These are phyloP conservation scores for Fusarium cyanostomum DNA, from an alignment of 2,329 filamentous ascomycete genomes.

Conservation along the genomic window DNA sequence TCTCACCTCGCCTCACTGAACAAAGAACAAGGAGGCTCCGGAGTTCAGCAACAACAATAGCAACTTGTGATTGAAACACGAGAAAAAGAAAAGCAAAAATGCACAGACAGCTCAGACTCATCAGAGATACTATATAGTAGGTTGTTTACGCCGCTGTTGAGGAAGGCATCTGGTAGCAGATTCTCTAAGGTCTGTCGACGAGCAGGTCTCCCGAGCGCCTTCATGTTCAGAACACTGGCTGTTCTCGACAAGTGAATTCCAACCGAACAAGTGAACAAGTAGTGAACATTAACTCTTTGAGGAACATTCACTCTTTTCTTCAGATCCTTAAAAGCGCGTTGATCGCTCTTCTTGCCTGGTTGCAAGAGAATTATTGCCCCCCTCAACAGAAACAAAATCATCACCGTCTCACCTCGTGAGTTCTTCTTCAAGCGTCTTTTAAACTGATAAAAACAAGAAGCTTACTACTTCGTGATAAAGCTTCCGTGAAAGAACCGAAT, in stretches of 20 bases:
- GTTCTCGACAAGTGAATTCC: conserved; percentile 10
- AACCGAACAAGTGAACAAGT: not conserved
- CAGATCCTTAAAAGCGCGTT: conserved; percentile 4
- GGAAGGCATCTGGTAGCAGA: not conserved
- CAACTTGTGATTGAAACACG: conserved; percentile 14
- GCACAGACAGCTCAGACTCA: not conserved
- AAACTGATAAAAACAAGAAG: too few species aligned
- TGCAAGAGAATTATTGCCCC: not conserved
- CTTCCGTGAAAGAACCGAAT: not conserved
- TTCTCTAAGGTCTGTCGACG: not conserved
- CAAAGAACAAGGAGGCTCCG: conserved; percentile 19
- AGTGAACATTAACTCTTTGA: not conserved
- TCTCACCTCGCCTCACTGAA: not conserved
- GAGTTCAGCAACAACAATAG: conserved; percentile 6
- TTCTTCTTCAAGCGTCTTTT: not conserved
- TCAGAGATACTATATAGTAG: not conserved
- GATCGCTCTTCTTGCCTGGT: conserved; percentile 3
- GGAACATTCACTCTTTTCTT: not conserved
- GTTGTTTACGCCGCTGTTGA: not conserved
- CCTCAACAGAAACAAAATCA: not conserved
- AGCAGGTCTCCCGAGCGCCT: conserved; percentile 13
- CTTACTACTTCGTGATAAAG: not conserved
- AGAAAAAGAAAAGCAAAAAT: conserved; percentile 24
- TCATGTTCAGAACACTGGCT: conserved; percentile 8
- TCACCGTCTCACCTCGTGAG: not conserved